Evolutionary conservation across 2,329 filamentous ascomycete species (phyloP), one percentile per base, ranked within the genome.

Genomic region (Fusarium penzigii): DNA sequence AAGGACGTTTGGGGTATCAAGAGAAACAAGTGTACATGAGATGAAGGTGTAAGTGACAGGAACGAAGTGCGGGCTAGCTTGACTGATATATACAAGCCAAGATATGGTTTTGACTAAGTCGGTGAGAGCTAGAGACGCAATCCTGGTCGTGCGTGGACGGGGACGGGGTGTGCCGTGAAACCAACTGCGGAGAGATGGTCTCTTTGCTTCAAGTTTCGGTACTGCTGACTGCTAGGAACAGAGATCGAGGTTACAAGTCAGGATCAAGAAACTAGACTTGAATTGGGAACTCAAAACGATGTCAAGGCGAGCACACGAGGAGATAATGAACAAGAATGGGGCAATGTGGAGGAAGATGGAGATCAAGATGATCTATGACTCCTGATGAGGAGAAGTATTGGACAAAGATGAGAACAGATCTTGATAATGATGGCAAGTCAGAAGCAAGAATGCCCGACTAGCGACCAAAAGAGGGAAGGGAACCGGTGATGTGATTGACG

Each of bases 401-500:
- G 42, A 40, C 40, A 42, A 40, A 48, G 56, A 60, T 49, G 52
- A 44, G 54, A 52, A 40, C 42, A 55, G 47, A 52, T 51, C 48
- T 44, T 48, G 47, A 41, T 36, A 41, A 48, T 41, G 39, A 44
- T 48, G 46, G 45, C 38, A 52, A 48, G 44, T 45, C 32, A 46
- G 50, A 44, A 48, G 49, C 52, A 46, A 62, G 10, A 56, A 47
- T 53, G 46, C 50, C 52, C 51, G 54, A 61, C 40, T 46, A 44
- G 49, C 29, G 34, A 43, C 47, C 53, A 48, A 46, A 55, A 59
- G 43, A 17, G 48, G 55, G 50, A 57, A 58, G 45, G 50, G 14
- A 51, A 55, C 54, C 57, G 51, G 52, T 64, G 63, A 65, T 49
- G 61, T 64, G 59, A 63, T 64, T 53, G 49, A 57, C 54, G 61